Conservation (phyloP, 1,284 basidiomycete species). For the Salmacisia buchloeana region DNA sequence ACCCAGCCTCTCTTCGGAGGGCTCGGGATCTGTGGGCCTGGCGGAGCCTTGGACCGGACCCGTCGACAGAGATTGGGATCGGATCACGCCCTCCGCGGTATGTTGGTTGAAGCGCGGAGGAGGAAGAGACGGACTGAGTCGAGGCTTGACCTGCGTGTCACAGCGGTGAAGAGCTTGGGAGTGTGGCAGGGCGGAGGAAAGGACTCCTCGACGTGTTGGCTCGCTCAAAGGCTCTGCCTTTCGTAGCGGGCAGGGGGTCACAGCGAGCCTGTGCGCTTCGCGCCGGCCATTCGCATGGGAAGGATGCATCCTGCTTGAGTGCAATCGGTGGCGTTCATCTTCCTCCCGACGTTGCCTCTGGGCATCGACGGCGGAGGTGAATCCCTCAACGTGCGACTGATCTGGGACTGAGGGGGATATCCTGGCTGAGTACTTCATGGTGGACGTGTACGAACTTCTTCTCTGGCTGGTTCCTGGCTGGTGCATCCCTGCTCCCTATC, state of each 20-base stretch:
- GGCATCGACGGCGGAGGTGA: too few species aligned
- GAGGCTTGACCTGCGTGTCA: too few species aligned
- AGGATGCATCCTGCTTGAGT: constrained; percentile 9
- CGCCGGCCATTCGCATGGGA: constrained; percentile 3
- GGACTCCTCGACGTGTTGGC: too few species aligned
- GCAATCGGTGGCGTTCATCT: constrained; percentile 7
- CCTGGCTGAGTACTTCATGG: too few species aligned
- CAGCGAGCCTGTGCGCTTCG: constrained; percentile 2
- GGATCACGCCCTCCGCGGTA: not conserved
- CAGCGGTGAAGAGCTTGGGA: not conserved
- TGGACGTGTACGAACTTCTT: too few species aligned
- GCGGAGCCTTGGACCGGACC: not conserved
- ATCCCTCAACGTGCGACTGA: constrained; percentile 6
- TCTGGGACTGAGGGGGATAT: constrained; percentile 10
- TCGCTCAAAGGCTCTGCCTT: not conserved
- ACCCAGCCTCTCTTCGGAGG: too few species aligned
- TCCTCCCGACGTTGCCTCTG: too few species aligned
- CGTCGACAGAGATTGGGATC: constrained; percentile 6
- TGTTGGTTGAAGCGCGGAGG: too few species aligned
- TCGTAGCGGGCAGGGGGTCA: constrained; percentile 1
- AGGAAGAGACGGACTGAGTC: too few species aligned
- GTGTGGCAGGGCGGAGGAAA: not conserved
- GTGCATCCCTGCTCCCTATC: too few species aligned
- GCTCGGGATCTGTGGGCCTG: too few species aligned
- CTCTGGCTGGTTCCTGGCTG: too few species aligned